These are phyloP conservation scores for Rhodamnia argentea DNA, from an alignment of 345 rosid genomes.

Conservation along the genomic window DNA sequence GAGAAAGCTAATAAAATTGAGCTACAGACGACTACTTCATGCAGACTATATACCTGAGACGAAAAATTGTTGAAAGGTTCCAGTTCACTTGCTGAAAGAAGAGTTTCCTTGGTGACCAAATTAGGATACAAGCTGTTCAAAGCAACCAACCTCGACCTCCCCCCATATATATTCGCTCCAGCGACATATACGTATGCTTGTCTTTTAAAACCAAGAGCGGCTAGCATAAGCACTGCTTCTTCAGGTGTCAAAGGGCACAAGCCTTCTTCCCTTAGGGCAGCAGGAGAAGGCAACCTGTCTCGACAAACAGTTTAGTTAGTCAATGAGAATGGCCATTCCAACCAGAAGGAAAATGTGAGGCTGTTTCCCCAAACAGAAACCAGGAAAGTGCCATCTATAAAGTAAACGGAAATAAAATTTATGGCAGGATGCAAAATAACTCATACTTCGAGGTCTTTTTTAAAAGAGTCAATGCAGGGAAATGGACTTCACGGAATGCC, in stretches of 20 bases:
- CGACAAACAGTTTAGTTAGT: neutral
- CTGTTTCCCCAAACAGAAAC: neutral
- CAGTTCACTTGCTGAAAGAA: conserved; percentile 68
- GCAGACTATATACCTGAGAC: conserved; percentile 46
- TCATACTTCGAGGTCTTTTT: conserved; percentile 51
- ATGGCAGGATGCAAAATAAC: neutral
- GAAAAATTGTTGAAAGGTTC: conserved; percentile 79
- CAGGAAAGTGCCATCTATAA: neutral
- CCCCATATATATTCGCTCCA: conserved; percentile 86
- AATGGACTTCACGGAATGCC: conserved; percentile 79
- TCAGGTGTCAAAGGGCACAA: conserved; percentile 90
- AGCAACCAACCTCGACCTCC: conserved; percentile 49
- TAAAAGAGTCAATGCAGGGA: conserved; percentile 59
- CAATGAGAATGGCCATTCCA: neutral
- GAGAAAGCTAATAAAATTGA: neutral
- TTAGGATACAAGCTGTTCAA: conserved; percentile 77
- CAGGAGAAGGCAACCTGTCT: conserved; percentile 71
- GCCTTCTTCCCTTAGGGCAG: conserved; percentile 67
- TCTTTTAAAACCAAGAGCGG: conserved; percentile 85
- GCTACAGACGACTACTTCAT: neutral
- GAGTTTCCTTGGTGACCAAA: conserved; percentile 81
- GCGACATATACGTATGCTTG: conserved; percentile 76
- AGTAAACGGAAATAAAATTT: neutral
- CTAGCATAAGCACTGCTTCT: conserved; percentile 90
- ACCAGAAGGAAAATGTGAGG: neutral